Percentiles rank a stretch among this genome's conserved stretches.
These are phyloP conservation scores for Trichoderma lentiforme DNA, from an alignment of 2,329 filamentous ascomycete species.

Conservation along the genomic window DNA sequence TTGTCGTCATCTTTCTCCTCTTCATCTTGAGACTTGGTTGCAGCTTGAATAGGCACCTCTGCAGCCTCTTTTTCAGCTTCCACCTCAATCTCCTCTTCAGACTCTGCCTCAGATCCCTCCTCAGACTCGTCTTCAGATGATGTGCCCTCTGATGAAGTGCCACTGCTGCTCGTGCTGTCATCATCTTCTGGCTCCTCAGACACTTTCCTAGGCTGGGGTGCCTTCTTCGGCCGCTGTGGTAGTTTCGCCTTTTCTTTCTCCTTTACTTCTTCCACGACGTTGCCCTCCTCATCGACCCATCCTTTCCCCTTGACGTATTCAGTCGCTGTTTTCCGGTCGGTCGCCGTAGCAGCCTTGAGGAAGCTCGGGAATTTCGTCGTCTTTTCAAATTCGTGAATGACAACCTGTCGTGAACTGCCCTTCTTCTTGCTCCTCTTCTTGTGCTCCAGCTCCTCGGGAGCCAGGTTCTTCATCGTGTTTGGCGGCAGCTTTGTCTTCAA, in stretches of 20 bases:
- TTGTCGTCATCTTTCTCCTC: neutral
- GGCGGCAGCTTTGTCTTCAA: constrained; percentile 74
- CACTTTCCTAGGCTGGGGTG: constrained; percentile 22
- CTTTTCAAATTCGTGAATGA: constrained; percentile 88
- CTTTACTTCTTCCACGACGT: constrained; percentile 63
- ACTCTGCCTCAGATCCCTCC: constrained; percentile 6
- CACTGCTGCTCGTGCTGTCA: constrained; percentile 41
- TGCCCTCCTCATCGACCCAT: constrained; percentile 79
- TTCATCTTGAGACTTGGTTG: constrained; percentile 9
- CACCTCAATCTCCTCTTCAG: constrained; percentile 19
- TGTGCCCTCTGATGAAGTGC: constrained; percentile 34
- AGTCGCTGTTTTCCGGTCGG: constrained; percentile 38
- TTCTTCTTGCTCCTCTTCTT: constrained; percentile 62
- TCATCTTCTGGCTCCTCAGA: constrained; percentile 29
- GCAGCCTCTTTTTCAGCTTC: constrained; percentile 24
- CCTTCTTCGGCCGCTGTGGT: constrained; percentile 24
- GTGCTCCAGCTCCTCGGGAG: constrained; percentile 42
- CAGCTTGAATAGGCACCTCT: neutral
- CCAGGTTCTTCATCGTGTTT: constrained; percentile 41
- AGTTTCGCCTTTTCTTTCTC: constrained; percentile 27
- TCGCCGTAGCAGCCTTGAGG: constrained; percentile 52
- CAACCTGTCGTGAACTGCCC: constrained; percentile 49
- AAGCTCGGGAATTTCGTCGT: constrained; percentile 81
- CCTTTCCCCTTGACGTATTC: constrained; percentile 81
- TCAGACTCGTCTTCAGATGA: constrained; percentile 31